These are phyloP conservation scores for Barnettozyma hawaiiensis DNA, from an alignment of 1,139 yeast genomes.

Conservation along the genomic window DNA sequence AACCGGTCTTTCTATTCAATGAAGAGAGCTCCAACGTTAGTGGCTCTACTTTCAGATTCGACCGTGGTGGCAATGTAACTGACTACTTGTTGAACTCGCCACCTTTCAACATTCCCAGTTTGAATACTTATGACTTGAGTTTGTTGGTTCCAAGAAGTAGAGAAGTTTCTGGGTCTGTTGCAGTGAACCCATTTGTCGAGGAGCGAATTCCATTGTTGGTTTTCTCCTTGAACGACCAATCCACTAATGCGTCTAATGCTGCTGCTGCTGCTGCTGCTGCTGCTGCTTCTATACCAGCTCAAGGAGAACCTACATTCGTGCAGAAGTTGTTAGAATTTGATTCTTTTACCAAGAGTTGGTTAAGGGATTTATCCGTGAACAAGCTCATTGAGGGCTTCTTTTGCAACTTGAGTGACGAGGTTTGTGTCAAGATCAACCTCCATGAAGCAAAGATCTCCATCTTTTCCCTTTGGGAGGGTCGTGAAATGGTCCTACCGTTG, in stretches of 20 bases:
- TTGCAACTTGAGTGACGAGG: constrained; percentile 34
- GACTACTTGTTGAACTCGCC: constrained; percentile 5
- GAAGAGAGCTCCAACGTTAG: not conserved
- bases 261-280: constrained; percentile 5
- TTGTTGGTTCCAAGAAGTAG: constrained; percentile 6
- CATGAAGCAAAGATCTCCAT: constrained; percentile 28
- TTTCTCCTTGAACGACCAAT: constrained; percentile 1
- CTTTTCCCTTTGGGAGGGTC: constrained; percentile 30
- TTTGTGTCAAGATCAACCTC: constrained; percentile 35
- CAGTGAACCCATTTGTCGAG: constrained; percentile 1
- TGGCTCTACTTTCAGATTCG: constrained; percentile 2
- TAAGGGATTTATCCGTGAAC: constrained; percentile 29
- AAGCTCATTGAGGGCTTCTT: constrained; percentile 37
- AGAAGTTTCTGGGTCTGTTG: too few species aligned
- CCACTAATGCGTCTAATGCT: constrained; percentile 9
- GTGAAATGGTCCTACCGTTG: constrained; percentile 11
- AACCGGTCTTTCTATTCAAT: constrained; percentile 6
- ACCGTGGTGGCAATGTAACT: constrained; percentile 1
- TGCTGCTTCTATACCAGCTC: constrained; percentile 3
- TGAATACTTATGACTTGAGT: constrained; percentile 4
- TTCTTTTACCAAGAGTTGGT: constrained; percentile 38
- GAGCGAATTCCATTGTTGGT: constrained; percentile 6
- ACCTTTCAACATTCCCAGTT: constrained; percentile 7
- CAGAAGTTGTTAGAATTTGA: constrained; percentile 29
- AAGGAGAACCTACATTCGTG: not conserved